phyloP scores from a whole-genome alignment of 2,329 filamentous ascomycete species.

The Fusarium irregulare region DNA sequence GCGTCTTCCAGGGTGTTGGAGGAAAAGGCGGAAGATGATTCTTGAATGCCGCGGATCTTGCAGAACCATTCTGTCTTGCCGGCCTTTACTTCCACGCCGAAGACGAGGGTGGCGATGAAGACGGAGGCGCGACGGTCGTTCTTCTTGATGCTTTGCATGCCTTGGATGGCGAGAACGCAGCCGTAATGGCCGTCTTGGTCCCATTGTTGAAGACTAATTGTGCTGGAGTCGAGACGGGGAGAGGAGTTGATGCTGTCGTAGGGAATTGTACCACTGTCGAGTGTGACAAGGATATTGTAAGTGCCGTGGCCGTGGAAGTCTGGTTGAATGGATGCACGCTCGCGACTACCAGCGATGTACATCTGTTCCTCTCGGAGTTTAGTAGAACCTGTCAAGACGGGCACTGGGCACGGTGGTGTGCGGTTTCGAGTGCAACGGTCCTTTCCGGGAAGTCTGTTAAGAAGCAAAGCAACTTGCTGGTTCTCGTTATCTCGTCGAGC shows the following conservation, averaged over 20 bases:
- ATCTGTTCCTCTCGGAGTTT: constrained; percentile 18
- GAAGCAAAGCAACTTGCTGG: constrained; percentile 13
- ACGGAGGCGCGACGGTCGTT: constrained; percentile 22
- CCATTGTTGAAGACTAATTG: constrained; percentile 8
- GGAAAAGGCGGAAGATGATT: neutral
- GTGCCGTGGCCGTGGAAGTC: constrained; percentile 12
- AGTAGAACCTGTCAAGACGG: neutral
- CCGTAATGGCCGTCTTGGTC: constrained; percentile 15
- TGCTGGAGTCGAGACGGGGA: constrained; percentile 2
- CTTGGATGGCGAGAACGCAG: constrained; percentile 14
- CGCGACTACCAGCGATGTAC: constrained; percentile 20
- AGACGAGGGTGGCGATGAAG: constrained; percentile 18
- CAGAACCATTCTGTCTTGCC: constrained; percentile 23
- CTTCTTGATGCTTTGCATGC: constrained; percentile 25
- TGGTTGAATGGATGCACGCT: constrained; percentile 4
- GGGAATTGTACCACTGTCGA: constrained; percentile 9
- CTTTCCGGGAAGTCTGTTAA: constrained; percentile 18
- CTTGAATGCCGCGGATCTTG: constrained; percentile 8
- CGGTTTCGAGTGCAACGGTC: constrained; percentile 19
- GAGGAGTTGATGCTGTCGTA: constrained; percentile 20
- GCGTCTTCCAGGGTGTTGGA: neutral
- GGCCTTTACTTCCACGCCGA: constrained; percentile 3
- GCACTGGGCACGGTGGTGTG: constrained; percentile 5
- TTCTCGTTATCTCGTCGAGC: constrained; percentile 19
- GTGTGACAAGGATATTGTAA: constrained; percentile 9